A percentile compares a stretch with the other conserved stretches of the same genome.
These are phyloP conservation scores for Fomitopsis palustris DNA, from an alignment of 1,284 basidiomycete genomes.

Conservation along the genomic window DNA sequence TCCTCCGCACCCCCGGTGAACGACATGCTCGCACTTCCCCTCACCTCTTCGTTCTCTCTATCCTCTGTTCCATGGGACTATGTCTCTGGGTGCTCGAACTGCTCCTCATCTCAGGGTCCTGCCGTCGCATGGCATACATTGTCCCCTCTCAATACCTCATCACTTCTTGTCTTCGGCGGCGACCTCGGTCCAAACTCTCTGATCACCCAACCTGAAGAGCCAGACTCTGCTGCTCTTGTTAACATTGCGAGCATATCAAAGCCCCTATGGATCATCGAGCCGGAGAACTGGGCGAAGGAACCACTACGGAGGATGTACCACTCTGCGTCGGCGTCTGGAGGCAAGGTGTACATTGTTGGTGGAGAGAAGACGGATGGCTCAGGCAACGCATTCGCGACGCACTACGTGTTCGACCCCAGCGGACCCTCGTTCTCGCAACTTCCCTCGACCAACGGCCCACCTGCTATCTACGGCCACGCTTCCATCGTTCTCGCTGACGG, in stretches of 20 bases:
- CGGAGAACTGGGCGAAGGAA: conserved; percentile 57
- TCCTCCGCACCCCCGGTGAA: conserved; percentile 68
- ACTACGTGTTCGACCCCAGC: conserved; percentile 61
- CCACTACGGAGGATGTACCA: conserved; percentile 75
- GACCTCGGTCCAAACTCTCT: conserved; percentile 58
- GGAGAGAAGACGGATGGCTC: conserved; percentile 81
- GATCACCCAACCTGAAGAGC: conserved; percentile 44
- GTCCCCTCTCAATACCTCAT: conserved; percentile 54
- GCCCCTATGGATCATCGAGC: conserved; percentile 41
- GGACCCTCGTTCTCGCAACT: conserved; percentile 50
- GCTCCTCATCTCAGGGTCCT: conserved; percentile 47
- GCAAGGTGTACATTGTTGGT: conserved; percentile 64
- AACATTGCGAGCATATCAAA: conserved; percentile 2
- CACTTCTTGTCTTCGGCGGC: conserved; percentile 72
- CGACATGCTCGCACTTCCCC: conserved; percentile 67
- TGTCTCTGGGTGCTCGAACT: conserved; percentile 43
- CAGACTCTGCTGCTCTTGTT: conserved; percentile 60
- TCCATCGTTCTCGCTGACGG: conserved; percentile 67
- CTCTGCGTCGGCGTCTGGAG: conserved; percentile 46
- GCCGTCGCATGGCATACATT: conserved; percentile 79
- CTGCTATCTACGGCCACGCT: conserved; percentile 67
- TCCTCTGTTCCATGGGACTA: conserved; percentile 66
- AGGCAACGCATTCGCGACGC: conserved; percentile 52
- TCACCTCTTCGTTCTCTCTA: conserved; percentile 54
- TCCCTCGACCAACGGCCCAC: conserved; percentile 54